phyloP scores from a whole-genome alignment of 2,329 filamentous ascomycete species.

The Aspergillus alliaceus region DNA sequence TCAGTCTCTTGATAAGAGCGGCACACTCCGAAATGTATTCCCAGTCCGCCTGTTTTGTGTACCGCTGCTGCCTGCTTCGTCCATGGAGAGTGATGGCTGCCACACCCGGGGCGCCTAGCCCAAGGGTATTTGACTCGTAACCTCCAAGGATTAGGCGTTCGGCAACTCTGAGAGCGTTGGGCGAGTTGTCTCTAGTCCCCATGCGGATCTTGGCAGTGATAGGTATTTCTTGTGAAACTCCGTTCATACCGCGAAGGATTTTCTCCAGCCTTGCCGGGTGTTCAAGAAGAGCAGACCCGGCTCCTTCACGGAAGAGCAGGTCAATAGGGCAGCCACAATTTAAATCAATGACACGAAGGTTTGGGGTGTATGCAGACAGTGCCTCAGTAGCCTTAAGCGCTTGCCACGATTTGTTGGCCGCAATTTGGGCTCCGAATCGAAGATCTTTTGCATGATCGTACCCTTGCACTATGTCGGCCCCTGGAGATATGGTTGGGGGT shows the following conservation, averaged over 20 bases:
- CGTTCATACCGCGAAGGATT: conserved; percentile 94
- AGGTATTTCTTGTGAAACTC: conserved; percentile 83
- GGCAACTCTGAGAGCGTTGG: conserved; percentile 77
- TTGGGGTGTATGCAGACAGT: conserved; percentile 72
- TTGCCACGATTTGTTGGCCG: conserved; percentile 87
- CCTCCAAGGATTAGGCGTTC: conserved; percentile 81
- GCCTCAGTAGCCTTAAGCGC: conserved; percentile 86
- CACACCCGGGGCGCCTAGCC: conserved; percentile 74
- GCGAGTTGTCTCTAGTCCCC: conserved; percentile 77
- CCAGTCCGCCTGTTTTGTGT: conserved; percentile 93
- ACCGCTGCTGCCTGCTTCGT: conserved; percentile 88
- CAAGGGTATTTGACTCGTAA: conserved; percentile 65
- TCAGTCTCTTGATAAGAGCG: conserved; percentile 77
- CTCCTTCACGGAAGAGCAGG: conserved; percentile 82
- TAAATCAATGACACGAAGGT: conserved; percentile 86
- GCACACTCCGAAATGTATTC: conserved; percentile 88
- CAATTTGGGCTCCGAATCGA: conserved; percentile 89
- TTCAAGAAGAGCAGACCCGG: conserved; percentile 90
- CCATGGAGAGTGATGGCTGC: conserved; percentile 96
- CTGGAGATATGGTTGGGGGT: conserved; percentile 65
- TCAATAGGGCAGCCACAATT: conserved; percentile 99
- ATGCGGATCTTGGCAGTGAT: conserved; percentile 95
- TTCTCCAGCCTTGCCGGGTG: conserved; percentile 84
- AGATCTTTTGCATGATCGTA: conserved; percentile 84
- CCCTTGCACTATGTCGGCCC: conserved; percentile 61